phyloP scores from a whole-genome alignment of 129 eudicot species.

The Escallonia herrerae region DNA sequence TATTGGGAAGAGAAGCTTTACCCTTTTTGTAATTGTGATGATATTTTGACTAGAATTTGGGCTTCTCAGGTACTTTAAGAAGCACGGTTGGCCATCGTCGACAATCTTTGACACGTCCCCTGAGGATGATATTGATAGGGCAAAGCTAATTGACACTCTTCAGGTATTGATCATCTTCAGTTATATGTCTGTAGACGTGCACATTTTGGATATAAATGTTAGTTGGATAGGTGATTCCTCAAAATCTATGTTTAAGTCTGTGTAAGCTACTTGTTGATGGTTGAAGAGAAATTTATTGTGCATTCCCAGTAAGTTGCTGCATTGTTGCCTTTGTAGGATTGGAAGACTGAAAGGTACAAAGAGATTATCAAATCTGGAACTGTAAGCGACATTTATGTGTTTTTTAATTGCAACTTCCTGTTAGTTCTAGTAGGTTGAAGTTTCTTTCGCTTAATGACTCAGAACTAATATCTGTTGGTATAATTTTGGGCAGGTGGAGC shows the following conservation, averaged over 20 bases:
- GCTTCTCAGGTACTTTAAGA: constrained; percentile 78
- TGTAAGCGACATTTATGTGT: constrained; percentile 43
- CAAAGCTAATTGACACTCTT: constrained; percentile 64
- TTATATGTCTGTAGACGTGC: background rate
- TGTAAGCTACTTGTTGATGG: background rate
- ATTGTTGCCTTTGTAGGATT: constrained; percentile 50
- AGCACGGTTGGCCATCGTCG: constrained; percentile 96
- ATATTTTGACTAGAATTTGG: background rate
- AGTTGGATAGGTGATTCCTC: too few relatives aligned
- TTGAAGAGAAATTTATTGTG: constrained; percentile 1
- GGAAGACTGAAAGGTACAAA: constrained; percentile 97
- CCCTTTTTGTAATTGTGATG: too few relatives aligned
- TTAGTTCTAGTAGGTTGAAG: background rate
- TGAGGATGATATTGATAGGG: constrained; percentile 54
- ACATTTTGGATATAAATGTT: too few relatives aligned
- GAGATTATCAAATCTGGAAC: constrained; percentile 94
- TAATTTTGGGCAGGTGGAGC: constrained; percentile 58
- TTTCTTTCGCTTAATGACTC: background rate
- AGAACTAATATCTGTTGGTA: background rate
- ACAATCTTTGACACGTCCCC: constrained; percentile 59
- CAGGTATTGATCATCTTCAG: constrained; percentile 37
- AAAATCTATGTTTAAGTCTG: background rate
- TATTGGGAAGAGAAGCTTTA: too few relatives aligned
- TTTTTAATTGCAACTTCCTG: background rate
- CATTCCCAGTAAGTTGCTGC: background rate